Base-by-base conservation (phyloP, 148 eudicot species). In the Pouteria glomerata region DNA sequence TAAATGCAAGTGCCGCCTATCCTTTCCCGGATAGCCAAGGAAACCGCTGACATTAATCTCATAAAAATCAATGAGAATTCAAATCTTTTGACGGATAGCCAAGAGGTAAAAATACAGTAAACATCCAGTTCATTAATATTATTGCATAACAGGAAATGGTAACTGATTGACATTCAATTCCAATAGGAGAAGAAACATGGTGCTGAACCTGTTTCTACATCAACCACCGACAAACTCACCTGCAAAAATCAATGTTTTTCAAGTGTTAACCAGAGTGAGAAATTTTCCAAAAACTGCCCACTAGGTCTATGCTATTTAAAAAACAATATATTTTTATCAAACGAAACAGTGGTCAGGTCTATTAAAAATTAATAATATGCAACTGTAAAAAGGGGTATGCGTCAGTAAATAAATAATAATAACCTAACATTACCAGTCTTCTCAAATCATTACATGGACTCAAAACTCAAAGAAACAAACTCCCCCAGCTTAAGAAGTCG, bases 131-230 rank as follows among this genome's bases (percentile, higher is more conserved):
- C n/a, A n/a, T n/a, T n/a, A n/a, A n/a, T 30, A 52, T 68, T 68
- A 68, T 68, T 68, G 48, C 57, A 60, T 53, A 52, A 68, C 45
- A 68, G 19, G 31, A 52, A 68, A 68, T 33, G 29, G 14, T 30
- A 24, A 11, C 23, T 10, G 57, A 27, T 52, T 19, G 55, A 67
- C 27, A 68, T 55, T 51, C 59, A 10, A 3, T 48, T 50, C 44
- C 42, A 15, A 51, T 24, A 29, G 41, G 2, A 66, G 57, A 66
- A 66, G 57, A 66, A 66, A 66, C 42, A 11, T 66, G 19, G 44
- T n/a, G 31, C 56, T 21, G 42, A 31, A 19, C 60, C 13, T n/a
- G n/a, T 52, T 37, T 34, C 48, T 21, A 15, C 60, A 52, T 26
- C 12, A 1, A 48, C 42, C 71, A 67, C 44, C 19, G 31, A 52